phyloP scores from a whole-genome alignment of 2,329 filamentous ascomycete species.

The Colletotrichum graminicola region DNA sequence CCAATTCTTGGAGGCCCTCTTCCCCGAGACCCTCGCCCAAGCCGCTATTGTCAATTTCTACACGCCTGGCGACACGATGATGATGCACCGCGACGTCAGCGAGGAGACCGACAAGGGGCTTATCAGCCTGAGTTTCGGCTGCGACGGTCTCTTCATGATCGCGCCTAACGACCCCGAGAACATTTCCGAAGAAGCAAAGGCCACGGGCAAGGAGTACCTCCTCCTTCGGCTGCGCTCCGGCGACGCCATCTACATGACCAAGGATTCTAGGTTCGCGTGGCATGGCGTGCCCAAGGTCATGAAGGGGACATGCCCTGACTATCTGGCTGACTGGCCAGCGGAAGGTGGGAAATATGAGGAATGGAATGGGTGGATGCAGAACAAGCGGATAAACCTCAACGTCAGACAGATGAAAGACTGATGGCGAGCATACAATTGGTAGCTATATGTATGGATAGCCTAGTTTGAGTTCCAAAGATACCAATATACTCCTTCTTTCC shows the following conservation, averaged over 20 bases:
- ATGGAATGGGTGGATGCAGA: slow-evolving; percentile 90
- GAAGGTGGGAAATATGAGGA: slow-evolving; percentile 66
- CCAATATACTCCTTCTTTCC: background rate
- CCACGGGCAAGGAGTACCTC: slow-evolving; percentile 61
- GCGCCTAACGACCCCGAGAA: slow-evolving; percentile 64
- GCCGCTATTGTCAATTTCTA: slow-evolving; percentile 97
- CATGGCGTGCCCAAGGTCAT: slow-evolving; percentile 93
- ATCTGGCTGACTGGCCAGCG: slow-evolving; percentile 81
- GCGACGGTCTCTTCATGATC: slow-evolving; percentile 89
- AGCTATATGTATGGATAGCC: background rate
- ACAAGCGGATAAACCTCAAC: slow-evolving; percentile 92
- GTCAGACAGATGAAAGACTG: slow-evolving; percentile 85
- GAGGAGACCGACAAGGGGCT: slow-evolving; percentile 84
- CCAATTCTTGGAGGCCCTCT: slow-evolving; percentile 74
- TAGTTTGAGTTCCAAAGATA: slow-evolving; percentile 4
- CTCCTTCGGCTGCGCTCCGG: slow-evolving; percentile 82
- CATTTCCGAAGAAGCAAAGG: slow-evolving; percentile 45
- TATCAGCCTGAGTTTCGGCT: slow-evolving; percentile 89
- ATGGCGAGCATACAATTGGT: background rate
- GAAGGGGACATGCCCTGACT: slow-evolving; percentile 80
- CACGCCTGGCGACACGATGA: slow-evolving; percentile 89
- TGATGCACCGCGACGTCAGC: slow-evolving; percentile 93
- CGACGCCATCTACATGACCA: slow-evolving; percentile 91
- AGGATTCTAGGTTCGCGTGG: slow-evolving; percentile 88
- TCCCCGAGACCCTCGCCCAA: slow-evolving; percentile 82